These are phyloP conservation scores for Purshia tridentata DNA, from an alignment of 306 rosid species.

Conservation along the genomic window DNA sequence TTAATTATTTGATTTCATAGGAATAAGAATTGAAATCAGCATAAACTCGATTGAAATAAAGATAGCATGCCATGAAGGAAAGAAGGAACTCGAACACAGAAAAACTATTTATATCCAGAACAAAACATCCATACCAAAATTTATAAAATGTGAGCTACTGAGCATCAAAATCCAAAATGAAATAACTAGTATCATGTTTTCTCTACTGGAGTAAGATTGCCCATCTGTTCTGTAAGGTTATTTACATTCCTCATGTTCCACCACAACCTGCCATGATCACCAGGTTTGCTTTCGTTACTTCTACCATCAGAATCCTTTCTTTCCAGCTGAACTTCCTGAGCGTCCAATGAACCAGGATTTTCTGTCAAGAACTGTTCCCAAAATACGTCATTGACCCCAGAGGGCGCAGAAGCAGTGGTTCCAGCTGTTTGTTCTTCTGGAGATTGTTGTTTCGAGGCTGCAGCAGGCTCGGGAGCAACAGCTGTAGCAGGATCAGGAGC, in stretches of 20 bases:
- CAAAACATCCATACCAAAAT: conserved; percentile 41
- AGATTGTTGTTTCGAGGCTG: conserved; percentile 37
- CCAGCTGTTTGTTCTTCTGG: conserved; percentile 37
- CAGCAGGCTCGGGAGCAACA: not conserved
- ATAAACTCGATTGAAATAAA: not conserved
- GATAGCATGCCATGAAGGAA: not conserved
- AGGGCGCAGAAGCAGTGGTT: conserved; percentile 24
- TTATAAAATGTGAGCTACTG: conserved; percentile 36
- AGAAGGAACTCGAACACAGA: conserved; percentile 22
- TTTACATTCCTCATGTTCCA: conserved; percentile 62
- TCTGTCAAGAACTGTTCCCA: conserved; percentile 92
- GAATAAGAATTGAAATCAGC: conserved; percentile 11
- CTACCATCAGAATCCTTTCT: conserved; percentile 49
- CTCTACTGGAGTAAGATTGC: conserved; percentile 58
- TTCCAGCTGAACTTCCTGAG: conserved; percentile 62
- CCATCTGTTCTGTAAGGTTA: conserved; percentile 67
- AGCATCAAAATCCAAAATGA: conserved; percentile 39
- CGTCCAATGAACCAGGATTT: conserved; percentile 65
- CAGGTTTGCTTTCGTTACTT: conserved; percentile 52
- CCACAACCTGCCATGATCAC: conserved; percentile 50
- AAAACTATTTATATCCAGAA: conserved; percentile 14
- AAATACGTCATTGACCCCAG: conserved; percentile 64
- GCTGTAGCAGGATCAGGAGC: conserved; percentile 22
- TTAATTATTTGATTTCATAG: not conserved
- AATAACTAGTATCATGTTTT: conserved; percentile 39